phyloP scores from a whole-genome alignment of 306 rosid genomes.

The Prunus campanulata region DNA sequence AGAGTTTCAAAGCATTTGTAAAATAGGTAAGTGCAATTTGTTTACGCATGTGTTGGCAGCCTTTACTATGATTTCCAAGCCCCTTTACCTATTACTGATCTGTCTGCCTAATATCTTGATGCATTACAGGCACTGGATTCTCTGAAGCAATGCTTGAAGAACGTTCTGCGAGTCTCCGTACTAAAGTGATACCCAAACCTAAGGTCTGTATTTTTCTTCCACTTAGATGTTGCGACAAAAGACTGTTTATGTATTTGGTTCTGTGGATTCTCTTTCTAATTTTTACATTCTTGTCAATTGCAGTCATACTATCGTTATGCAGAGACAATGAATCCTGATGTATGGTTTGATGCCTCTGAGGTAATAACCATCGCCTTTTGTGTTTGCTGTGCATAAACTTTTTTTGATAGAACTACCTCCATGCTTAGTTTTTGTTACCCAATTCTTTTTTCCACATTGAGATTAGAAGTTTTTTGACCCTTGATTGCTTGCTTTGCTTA shows the following conservation, averaged over 20 bases:
- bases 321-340: constrained; percentile 78
- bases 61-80: constrained; percentile 21
- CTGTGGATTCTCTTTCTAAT: constrained; percentile 18
- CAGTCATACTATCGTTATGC: constrained; percentile 73
- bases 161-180: constrained; percentile 70
- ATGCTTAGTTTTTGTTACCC: constrained; percentile 6
- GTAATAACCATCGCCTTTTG: constrained; percentile 30
- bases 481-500: not conserved
- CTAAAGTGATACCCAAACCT: constrained; percentile 74
- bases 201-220: constrained; percentile 50
- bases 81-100: constrained; percentile 15
- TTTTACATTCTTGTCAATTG: constrained; percentile 23
- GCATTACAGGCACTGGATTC: constrained; percentile 74
- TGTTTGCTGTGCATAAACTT: constrained; percentile 9
- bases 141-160: constrained; percentile 69
- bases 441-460: not conserved
- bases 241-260: not conserved
- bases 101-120: constrained; percentile 23
- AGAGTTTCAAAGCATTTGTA: constrained; percentile 94
- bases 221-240: not conserved
- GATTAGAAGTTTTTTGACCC: not conserved
- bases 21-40: constrained; percentile 61
- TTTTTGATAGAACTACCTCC: not conserved
- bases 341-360: constrained; percentile 92
- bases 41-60: not conserved